Conservation (phyloP, 2,329 filamentous ascomycete species). For the Xylaria sp. region DNA sequence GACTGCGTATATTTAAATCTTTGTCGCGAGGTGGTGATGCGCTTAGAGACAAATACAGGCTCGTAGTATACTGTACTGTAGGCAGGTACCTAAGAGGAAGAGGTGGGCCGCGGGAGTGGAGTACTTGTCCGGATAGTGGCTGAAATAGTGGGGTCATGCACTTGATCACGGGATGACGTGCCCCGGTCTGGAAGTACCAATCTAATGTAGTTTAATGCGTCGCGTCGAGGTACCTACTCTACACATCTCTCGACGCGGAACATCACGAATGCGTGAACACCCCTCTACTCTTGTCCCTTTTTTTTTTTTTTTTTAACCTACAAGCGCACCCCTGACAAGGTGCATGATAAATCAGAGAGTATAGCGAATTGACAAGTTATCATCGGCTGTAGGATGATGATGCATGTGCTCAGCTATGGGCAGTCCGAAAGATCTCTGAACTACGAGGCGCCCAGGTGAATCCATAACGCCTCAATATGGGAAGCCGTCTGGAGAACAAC, state of each 20-base stretch:
- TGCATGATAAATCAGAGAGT: neutral
- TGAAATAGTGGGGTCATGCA: conserved; percentile 8
- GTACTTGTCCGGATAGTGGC: neutral
- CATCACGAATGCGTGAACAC: too few relatives aligned
- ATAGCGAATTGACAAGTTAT: neutral
- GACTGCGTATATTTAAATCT: neutral
- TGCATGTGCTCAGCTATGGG: conserved; percentile 18
- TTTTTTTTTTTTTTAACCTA: neutral
- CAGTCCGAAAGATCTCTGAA: conserved; percentile 16
- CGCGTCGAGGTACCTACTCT: conserved; percentile 29
- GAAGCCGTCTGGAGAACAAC: conserved; percentile 66
- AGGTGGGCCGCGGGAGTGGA: too few relatives aligned
- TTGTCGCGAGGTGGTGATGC: too few relatives aligned
- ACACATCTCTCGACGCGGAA: too few relatives aligned
- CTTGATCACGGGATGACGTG: conserved; percentile 50
- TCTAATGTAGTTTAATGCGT: neutral
- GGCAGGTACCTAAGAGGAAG: too few relatives aligned
- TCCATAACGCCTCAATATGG: conserved; percentile 51
- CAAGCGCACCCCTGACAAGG: neutral
- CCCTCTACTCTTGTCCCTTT: too few relatives aligned
- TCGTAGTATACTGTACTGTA: neutral
- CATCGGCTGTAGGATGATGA: conserved; percentile 30
- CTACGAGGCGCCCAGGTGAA: conserved; percentile 7
- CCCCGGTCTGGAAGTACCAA: conserved; percentile 18
- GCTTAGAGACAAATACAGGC: neutral